These are phyloP conservation scores for Scedosporium minutisporum DNA, from an alignment of 2,329 filamentous ascomycete genomes.

Conservation along the genomic window DNA sequence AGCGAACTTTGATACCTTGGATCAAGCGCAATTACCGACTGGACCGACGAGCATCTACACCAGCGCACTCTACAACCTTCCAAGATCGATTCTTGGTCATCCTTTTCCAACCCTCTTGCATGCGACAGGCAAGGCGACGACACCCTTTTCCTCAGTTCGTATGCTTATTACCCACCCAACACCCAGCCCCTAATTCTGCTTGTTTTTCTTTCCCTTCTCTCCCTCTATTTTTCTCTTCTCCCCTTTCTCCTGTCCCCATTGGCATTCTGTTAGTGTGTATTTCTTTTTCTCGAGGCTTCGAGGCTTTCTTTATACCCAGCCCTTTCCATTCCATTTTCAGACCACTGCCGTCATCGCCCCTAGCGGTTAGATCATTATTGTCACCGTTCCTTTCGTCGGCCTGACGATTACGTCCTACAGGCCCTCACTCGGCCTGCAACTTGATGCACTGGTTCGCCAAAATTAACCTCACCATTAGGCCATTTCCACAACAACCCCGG, in stretches of 20 bases:
- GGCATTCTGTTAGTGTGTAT: no score
- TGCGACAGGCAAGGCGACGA: background rate
- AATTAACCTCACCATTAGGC: background rate
- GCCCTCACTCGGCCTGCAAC: background rate
- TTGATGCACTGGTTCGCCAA: background rate
- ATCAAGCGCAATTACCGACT: background rate
- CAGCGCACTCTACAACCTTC: background rate
- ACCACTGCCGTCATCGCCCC: background rate
- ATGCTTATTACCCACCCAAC: background rate
- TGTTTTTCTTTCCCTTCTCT: no score
- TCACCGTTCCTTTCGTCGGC: background rate
- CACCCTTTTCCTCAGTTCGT: background rate
- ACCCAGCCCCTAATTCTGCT: background rate
- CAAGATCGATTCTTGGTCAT: background rate
- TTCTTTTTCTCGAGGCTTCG: no score
- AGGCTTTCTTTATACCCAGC: background rate
- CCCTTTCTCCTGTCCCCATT: no score
- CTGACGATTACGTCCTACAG: background rate
- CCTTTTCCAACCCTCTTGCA: background rate
- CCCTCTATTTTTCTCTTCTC: no score
- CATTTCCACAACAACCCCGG: background rate
- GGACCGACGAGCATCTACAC: background rate
- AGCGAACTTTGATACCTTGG: background rate
- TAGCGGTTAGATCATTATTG: background rate
- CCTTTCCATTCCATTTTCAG: background rate